These are phyloP conservation scores for Proliferodiscus dingleyae DNA, from an alignment of 2,329 filamentous ascomycete genomes.

Conservation along the genomic window DNA sequence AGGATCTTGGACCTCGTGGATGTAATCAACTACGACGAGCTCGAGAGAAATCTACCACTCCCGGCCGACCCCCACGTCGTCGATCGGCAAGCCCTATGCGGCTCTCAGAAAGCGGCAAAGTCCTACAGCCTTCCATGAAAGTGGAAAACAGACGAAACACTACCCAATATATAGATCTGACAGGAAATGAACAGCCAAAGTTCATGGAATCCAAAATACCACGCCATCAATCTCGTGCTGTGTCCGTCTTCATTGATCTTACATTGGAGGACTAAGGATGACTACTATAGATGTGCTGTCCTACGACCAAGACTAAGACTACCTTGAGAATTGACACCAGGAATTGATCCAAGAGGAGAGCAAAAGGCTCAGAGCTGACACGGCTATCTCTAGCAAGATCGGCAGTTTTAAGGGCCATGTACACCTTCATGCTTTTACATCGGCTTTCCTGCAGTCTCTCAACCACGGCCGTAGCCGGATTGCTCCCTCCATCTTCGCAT, in stretches of 20 bases:
- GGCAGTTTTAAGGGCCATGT: too few species aligned
- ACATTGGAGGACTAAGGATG: background rate
- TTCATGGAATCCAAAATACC: background rate
- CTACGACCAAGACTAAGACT: too few species aligned
- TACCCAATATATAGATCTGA: slow-evolving; percentile 6
- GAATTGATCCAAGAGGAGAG: too few species aligned
- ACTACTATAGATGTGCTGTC: too few species aligned
- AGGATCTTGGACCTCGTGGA: background rate
- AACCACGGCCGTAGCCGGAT: too few species aligned
- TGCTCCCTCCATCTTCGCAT: too few species aligned
- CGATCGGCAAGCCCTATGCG: background rate
- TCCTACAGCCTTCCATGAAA: background rate
- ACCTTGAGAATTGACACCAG: too few species aligned
- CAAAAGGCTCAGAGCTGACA: too few species aligned
- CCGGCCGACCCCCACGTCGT: background rate
- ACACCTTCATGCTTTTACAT: too few species aligned
- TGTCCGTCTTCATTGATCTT: background rate
- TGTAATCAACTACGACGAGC: background rate
- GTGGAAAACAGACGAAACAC: too few species aligned
- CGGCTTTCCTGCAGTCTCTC: too few species aligned
- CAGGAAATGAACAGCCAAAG: slow-evolving; percentile 1
- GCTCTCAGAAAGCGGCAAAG: background rate
- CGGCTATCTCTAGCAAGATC: too few species aligned
- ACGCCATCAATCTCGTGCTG: background rate
- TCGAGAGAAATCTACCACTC: background rate